Conservation (phyloP, 1,284 basidiomycete genomes). For the Hypsizygus ulmarius region DNA sequence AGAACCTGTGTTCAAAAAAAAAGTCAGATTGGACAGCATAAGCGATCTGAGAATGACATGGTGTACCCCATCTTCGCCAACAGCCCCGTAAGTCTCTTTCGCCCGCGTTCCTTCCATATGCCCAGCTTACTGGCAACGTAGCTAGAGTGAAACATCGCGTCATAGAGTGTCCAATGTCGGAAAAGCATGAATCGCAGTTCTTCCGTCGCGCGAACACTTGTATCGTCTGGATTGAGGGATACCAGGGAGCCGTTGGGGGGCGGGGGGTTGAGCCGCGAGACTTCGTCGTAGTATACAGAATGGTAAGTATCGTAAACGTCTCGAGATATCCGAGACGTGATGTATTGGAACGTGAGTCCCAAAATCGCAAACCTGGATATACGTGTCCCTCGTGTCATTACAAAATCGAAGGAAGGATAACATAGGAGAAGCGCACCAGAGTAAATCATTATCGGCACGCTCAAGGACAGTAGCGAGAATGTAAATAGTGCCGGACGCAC, state of each 20-base stretch:
- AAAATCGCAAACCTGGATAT: constrained; percentile 87
- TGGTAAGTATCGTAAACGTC: constrained; percentile 84
- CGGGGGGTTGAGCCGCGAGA: constrained; percentile 80
- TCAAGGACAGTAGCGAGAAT: constrained; percentile 87
- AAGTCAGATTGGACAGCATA: constrained; percentile 5
- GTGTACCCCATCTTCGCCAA: constrained; percentile 98
- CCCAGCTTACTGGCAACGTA: constrained; percentile 95
- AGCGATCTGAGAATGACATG: constrained; percentile 1
- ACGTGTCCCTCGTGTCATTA: not conserved
- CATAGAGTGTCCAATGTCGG: constrained; percentile 97
- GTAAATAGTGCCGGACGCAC: constrained; percentile 87
- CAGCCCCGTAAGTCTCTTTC: constrained; percentile 85
- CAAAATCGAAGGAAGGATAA: not conserved
- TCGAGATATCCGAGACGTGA: constrained; percentile 83
- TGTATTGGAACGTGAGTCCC: constrained; percentile 92
- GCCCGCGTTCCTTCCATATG: constrained; percentile 93
- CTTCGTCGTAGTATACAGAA: constrained; percentile 81
- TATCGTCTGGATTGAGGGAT: constrained; percentile 73
- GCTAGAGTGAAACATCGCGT: constrained; percentile 96
- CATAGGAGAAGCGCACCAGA: constrained; percentile 66
- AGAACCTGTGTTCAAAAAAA: constrained; percentile 61
- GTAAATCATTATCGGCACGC: constrained; percentile 87
- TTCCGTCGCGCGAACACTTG: constrained; percentile 75
- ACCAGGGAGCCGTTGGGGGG: constrained; percentile 44
- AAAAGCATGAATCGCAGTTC: constrained; percentile 94